Percentiles rank a stretch among this genome's conserved stretches.
Conservation (phyloP, 176 grass and related monocot genomes). For the Carex parvula region DNA sequence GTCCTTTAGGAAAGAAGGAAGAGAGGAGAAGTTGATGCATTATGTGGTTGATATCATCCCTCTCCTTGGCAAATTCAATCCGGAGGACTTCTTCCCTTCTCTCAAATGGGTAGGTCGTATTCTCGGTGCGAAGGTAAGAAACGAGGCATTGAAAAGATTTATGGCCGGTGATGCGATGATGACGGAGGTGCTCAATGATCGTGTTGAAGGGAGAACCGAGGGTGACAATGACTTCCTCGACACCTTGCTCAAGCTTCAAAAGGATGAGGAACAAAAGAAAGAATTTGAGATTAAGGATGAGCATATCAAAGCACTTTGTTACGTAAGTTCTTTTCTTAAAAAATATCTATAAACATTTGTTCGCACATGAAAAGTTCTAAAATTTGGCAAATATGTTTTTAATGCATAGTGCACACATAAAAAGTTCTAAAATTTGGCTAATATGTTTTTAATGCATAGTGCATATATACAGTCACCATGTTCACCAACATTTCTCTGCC, state of each 20-base stretch:
- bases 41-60: not conserved
- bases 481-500: too few relatives aligned
- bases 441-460: too few relatives aligned
- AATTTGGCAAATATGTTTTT: too few relatives aligned
- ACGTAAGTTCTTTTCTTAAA: not conserved
- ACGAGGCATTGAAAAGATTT: not conserved
- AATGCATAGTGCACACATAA: too few relatives aligned
- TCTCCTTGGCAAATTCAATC: conserved; percentile 16
- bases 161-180: not conserved
- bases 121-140: not conserved
- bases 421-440: too few relatives aligned
- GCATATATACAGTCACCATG: too few relatives aligned
- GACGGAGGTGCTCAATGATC: conserved; percentile 17
- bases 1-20: conserved; percentile 14
- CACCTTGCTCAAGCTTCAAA: conserved; percentile 13
- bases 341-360: too few relatives aligned
- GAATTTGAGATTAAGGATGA: conserved; percentile 15
- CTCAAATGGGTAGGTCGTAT: conserved; percentile 8
- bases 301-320: conserved; percentile 15
- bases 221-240: conserved; percentile 21
- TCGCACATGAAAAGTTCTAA: too few relatives aligned
- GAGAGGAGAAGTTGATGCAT: not conserved
- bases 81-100: conserved; percentile 33
- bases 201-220: not conserved
- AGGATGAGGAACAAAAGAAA: conserved; percentile 26